These are phyloP conservation scores for Aspergillus fijiensis DNA, from an alignment of 2,329 filamentous ascomycete species.

Conservation along the genomic window DNA sequence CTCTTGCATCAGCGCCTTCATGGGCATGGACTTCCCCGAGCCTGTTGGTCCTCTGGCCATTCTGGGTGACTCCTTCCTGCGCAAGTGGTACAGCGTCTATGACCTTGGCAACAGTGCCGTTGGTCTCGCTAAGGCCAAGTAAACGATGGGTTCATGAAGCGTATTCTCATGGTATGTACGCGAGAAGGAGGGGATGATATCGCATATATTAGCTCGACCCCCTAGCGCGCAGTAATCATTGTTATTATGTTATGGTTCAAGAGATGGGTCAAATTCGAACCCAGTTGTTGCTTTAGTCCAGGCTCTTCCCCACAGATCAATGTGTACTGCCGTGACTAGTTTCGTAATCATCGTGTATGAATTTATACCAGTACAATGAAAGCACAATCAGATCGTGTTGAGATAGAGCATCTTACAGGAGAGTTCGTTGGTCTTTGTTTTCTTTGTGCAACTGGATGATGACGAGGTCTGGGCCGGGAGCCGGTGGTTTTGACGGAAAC, in stretches of 20 bases:
- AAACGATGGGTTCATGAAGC: conserved; percentile 28
- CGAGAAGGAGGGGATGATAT: conserved; percentile 1
- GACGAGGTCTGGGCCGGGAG: background rate
- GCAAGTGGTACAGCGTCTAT: conserved; percentile 80
- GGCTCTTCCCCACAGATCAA: background rate
- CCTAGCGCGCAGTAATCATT: background rate
- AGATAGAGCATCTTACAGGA: background rate
- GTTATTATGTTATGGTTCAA: background rate
- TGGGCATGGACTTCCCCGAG: conserved; percentile 88
- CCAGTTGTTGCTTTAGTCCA: background rate
- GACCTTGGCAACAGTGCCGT: conserved; percentile 87
- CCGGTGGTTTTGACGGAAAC: no score
- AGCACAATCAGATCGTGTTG: background rate
- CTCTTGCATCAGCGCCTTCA: conserved; percentile 95
- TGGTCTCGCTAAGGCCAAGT: conserved; percentile 83
- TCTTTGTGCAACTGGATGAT: background rate
- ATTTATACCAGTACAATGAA: background rate
- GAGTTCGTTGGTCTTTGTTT: background rate
- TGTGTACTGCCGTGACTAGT: background rate
- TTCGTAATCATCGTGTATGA: background rate
- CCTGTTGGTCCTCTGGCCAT: conserved; percentile 91
- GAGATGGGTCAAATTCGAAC: background rate
- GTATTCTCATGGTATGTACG: background rate
- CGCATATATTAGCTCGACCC: conserved; percentile 11
- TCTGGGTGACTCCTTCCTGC: conserved; percentile 67